phyloP scores from a whole-genome alignment of 805 yeast species.

The Sungouiozyma intestinalis region DNA sequence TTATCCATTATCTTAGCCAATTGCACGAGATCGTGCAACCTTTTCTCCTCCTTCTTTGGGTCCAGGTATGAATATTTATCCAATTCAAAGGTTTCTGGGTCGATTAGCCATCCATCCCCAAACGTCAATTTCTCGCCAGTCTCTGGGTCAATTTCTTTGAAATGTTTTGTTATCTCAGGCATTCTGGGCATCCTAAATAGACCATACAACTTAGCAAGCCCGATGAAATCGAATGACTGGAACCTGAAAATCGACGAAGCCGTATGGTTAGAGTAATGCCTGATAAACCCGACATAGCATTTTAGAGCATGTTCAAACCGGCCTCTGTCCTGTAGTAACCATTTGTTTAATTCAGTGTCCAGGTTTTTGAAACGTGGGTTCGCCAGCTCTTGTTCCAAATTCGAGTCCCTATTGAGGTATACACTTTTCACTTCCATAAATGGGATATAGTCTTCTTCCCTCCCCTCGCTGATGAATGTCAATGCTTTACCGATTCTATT shows the following conservation, averaged over 20 bases:
- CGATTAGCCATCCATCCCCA: slow-evolving; percentile 62
- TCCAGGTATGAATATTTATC: slow-evolving; percentile 59
- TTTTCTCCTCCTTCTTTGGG: slow-evolving; percentile 46
- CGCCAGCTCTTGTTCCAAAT: slow-evolving; percentile 9
- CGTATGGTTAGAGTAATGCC: slow-evolving; percentile 78
- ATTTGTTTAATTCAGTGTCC: slow-evolving; percentile 21
- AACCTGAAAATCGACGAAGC: slow-evolving; percentile 82
- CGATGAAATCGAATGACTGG: slow-evolving; percentile 57
- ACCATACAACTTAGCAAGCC: slow-evolving; percentile 68
- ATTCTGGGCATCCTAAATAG: slow-evolving; percentile 77
- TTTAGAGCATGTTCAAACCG: slow-evolving; percentile 73
- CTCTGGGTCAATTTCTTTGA: slow-evolving; percentile 36
- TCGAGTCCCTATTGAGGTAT: slow-evolving; percentile 30
- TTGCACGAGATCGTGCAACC: slow-evolving; percentile 50
- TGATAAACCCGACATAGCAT: slow-evolving; percentile 73
- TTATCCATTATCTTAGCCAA: slow-evolving; percentile 27
- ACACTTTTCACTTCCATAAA: slow-evolving; percentile 70
- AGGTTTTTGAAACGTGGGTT: background rate
- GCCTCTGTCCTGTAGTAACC: slow-evolving; percentile 64
- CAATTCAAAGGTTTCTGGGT: slow-evolving; percentile 45
- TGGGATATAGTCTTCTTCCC: slow-evolving; percentile 73
- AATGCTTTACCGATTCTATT: slow-evolving; percentile 73
- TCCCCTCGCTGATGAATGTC: slow-evolving; percentile 58
- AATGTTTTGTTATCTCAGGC: slow-evolving; percentile 69
- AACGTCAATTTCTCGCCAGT: slow-evolving; percentile 8